Percentiles rank a stretch among this genome's conserved stretches.
Evolutionary conservation across 805 yeast species (phyloP).

Genomic region (Yarrowia phangngaensis): DNA sequence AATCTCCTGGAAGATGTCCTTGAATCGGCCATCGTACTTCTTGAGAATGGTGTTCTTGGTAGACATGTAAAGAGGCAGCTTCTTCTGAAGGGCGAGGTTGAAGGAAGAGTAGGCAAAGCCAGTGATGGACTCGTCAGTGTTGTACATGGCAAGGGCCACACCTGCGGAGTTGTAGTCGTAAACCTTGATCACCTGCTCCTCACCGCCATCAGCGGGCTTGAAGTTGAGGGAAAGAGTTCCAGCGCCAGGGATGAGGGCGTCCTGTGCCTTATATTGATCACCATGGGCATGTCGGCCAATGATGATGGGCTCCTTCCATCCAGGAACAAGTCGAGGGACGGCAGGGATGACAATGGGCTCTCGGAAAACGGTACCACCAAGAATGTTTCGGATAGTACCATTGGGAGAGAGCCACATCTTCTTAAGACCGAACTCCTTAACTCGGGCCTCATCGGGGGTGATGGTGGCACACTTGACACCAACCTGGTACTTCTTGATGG

Average conservation of each 20-base stretch:
- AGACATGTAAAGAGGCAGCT: conserved; percentile 76
- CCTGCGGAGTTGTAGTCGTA: conserved; percentile 70
- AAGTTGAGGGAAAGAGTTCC: conserved; percentile 76
- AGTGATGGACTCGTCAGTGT: conserved; percentile 83
- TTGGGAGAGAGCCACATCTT: conserved; percentile 98
- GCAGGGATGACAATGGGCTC: conserved; percentile 90
- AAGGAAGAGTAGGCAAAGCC: conserved; percentile 94
- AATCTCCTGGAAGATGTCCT: conserved; percentile 82
- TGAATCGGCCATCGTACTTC: conserved; percentile 91
- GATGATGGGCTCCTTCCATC: conserved; percentile 93
- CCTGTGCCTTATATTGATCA: conserved; percentile 94
- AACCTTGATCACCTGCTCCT: conserved; percentile 52
- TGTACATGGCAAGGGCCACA: conserved; percentile 90
- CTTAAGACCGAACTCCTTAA: conserved; percentile 81
- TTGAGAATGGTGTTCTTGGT: conserved; percentile 94
- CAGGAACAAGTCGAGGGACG: conserved; percentile 83
- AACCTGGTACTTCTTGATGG: conserved; percentile 82
- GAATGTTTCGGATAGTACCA: conserved; percentile 91
- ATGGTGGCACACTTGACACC: conserved; percentile 98
- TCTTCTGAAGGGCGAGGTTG: conserved; percentile 75
- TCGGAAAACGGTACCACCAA: conserved; percentile 95
- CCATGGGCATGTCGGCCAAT: conserved; percentile 98
- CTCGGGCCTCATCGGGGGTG: conserved; percentile 92
- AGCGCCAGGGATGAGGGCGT: conserved; percentile 69
- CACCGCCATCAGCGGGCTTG: conserved; percentile 64